Percentiles rank a stretch among this genome's conserved stretches.
These are phyloP conservation scores for Crotalaria pallida DNA, from an alignment of 306 rosid species.

Conservation along the genomic window DNA sequence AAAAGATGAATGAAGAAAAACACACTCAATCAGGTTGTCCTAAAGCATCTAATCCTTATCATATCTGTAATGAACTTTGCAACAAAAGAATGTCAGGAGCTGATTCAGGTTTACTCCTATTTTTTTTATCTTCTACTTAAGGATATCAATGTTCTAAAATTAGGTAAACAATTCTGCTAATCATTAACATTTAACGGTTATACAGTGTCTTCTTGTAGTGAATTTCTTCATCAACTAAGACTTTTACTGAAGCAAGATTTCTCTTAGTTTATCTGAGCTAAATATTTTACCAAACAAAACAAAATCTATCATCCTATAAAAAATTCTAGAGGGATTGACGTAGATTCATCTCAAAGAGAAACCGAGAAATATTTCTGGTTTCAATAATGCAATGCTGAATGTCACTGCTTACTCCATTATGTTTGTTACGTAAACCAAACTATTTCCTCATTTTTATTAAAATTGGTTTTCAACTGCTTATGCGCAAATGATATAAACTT, in stretches of 20 bases:
- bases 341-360: background rate
- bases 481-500: background rate
- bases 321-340: background rate
- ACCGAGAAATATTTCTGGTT: background rate
- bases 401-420: background rate
- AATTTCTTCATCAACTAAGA: background rate
- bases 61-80: conserved; percentile 46
- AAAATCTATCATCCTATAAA: background rate
- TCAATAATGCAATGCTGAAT: background rate
- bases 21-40: conserved; percentile 35
- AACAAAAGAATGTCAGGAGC: conserved; percentile 30
- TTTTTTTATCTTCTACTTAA: conserved; percentile 9
- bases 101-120: conserved; percentile 48
- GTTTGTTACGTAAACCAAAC: background rate
- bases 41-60: conserved; percentile 71
- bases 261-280: background rate
- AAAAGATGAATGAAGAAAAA: conserved; percentile 42
- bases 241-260: background rate
- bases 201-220: background rate
- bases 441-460: background rate
- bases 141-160: background rate
- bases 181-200: background rate
- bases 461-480: background rate
- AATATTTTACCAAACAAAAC: background rate
- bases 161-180: background rate